Conservation (phyloP, 331 rosid genomes). For the Telfairia occidentalis region DNA sequence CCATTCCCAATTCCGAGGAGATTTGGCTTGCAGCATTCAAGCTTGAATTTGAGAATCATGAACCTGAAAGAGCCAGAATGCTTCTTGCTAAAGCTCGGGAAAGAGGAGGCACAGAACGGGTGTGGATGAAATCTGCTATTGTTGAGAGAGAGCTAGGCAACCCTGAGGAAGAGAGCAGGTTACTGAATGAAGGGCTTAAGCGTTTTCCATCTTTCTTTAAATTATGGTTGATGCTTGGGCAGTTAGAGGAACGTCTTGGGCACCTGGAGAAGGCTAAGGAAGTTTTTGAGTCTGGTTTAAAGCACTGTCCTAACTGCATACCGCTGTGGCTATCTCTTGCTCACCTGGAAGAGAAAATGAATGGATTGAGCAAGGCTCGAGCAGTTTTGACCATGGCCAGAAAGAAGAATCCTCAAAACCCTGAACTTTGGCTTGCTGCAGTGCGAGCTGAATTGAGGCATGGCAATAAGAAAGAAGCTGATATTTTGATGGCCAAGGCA, state of each 20-base stretch:
- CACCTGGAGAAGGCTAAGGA: constrained; percentile 66
- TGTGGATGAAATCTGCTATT: constrained; percentile 89
- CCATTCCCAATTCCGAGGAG: constrained; percentile 88
- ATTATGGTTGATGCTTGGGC: constrained; percentile 96
- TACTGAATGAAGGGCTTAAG: constrained; percentile 71
- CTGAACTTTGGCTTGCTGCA: constrained; percentile 81
- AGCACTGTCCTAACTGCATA: constrained; percentile 49
- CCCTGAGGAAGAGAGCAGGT: constrained; percentile 56
- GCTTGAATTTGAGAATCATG: constrained; percentile 85
- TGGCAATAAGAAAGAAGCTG: constrained; percentile 75
- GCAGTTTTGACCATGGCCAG: constrained; percentile 76
- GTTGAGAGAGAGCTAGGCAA: constrained; percentile 91
- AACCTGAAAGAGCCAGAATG: constrained; percentile 89
- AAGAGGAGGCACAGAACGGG: constrained; percentile 79
- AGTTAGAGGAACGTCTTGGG: constrained; percentile 49
- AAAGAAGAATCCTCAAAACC: constrained; percentile 74
- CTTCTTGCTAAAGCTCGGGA: constrained; percentile 82
- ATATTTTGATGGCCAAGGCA: constrained; percentile 85
- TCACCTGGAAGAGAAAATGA: constrained; percentile 73
- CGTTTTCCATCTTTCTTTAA: constrained; percentile 73
- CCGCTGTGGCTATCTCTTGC: constrained; percentile 76
- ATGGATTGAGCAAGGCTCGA: constrained; percentile 73
- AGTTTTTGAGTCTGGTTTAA: constrained; percentile 60
- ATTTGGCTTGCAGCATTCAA: constrained; percentile 94
- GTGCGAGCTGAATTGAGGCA: constrained; percentile 69